These are phyloP conservation scores for Cephalotrichum gorgonifer DNA, from an alignment of 2,329 filamentous ascomycete genomes.

Conservation along the genomic window DNA sequence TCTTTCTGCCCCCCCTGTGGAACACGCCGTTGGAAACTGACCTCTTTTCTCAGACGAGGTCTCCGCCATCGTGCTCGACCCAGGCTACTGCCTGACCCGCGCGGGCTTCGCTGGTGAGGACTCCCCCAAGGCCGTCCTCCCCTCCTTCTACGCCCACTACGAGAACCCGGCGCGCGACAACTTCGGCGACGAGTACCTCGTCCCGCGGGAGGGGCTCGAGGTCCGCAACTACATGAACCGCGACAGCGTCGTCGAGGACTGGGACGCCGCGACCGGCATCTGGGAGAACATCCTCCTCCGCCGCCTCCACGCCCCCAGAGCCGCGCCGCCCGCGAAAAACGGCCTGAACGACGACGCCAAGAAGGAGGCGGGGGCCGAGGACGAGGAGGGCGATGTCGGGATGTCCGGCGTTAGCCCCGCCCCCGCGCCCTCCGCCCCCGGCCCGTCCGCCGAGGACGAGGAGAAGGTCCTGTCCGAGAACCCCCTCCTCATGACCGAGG, in stretches of 20 bases:
- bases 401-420: constrained; percentile 36
- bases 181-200: constrained; percentile 86
- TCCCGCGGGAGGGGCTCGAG: constrained; percentile 65
- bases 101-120: constrained; percentile 98
- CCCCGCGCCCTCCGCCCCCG: constrained; percentile 1
- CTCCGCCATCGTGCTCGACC: constrained; percentile 90
- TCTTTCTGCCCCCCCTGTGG: constrained; percentile 4
- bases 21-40: too few relatives aligned
- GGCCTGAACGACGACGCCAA: constrained; percentile 55
- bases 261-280: constrained; percentile 79
- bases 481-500: constrained; percentile 87
- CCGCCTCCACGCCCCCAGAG: constrained; percentile 64
- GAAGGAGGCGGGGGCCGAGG: too few relatives aligned
- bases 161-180: constrained; percentile 43
- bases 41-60: constrained; percentile 65
- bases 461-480: constrained; percentile 83
- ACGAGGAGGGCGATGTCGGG: constrained; percentile 49
- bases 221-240: constrained; percentile 86
- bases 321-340: constrained; percentile 61
- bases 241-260: constrained; percentile 89
- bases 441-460: constrained; percentile 25
- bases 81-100: constrained; percentile 82
- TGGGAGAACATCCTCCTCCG: constrained; percentile 93
- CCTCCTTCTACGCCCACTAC: constrained; percentile 72
- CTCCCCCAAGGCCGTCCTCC: constrained; percentile 84